phyloP scores from a whole-genome alignment of 2,329 filamentous ascomycete species.

The Fusarium globosum region DNA sequence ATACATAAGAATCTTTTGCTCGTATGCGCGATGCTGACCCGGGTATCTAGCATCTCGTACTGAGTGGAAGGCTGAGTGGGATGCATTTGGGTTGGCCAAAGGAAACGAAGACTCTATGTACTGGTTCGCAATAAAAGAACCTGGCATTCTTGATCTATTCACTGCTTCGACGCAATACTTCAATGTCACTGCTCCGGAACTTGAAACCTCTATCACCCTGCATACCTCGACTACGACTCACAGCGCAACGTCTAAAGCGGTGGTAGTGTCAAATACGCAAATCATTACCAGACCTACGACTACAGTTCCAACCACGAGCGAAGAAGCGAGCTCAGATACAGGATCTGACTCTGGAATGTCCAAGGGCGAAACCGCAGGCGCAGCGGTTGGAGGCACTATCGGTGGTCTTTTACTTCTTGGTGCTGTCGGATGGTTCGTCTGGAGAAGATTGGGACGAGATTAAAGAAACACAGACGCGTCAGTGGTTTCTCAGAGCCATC shows the following conservation, averaged over 20 bases:
- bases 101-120: not conserved
- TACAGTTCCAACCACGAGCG: no score
- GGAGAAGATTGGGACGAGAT: rapidly evolving
- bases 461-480: rapidly evolving
- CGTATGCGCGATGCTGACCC: not conserved
- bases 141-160: no score
- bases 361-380: not conserved
- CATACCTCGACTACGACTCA: no score
- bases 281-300: no score
- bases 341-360: not conserved
- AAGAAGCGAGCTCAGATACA: no score
- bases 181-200: not conserved
- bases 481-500: not conserved
- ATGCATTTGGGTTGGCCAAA: rapidly evolving
- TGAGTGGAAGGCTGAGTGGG: not conserved
- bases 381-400: not conserved
- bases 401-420: not conserved
- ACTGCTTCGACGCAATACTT: not conserved
- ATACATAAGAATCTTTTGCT: no score
- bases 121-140: no score
- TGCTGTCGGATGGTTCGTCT: rapidly evolving
- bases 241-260: no score
- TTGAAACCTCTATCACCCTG: not conserved
- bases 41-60: not conserved
- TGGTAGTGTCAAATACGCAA: no score